Evolutionary conservation across 1,139 yeast species (phyloP), one percentile per base, ranked within the genome.

Genomic region (Scheffersomyces parashehatae): DNA sequence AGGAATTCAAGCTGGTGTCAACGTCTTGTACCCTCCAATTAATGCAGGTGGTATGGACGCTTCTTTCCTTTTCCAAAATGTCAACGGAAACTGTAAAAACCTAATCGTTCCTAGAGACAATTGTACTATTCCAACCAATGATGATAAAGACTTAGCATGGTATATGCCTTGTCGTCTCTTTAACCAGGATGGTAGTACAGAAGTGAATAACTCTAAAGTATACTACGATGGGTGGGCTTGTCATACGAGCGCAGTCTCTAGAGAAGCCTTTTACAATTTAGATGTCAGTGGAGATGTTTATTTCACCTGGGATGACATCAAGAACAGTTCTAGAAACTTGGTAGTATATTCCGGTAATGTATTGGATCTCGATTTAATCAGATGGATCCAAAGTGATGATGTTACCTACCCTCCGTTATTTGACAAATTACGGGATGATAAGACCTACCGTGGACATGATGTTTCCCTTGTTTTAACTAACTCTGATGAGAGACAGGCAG

Each of bases 21-120:
- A 87, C 54, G 68, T 89, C 36, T 71, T 91, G 48, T 88, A 87
- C 54, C 95, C 96, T 9, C 97, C 97, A 0, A 67, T 83, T 36
- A 80, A 83, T 60, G 97, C 96, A 9, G 97, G 96, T 38, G 97
- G 96, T 11, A 80, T 66, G 68, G 98, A 93, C 64, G 97, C 88
- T 1, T 79, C 95, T 1, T 85, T 93, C 51, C 69, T 93, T 50
- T 93, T 93, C 65, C 99, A 93, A 65, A 93, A 93, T 61, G 97
- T 93, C 40, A 93, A 93, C 61, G 97, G 97, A 28, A 85, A 90
- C 63, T 93, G 99, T 68, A 83, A 82, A 62, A 85, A 83, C 26
- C 72, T 93, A 45, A 85, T 93, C 46, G 75, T 68, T n/a, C 95
- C 98, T 37, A 80, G 80, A 50, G 80, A 72, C 9, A 78, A 83